A percentile compares a stretch with the other conserved stretches of the same genome.
Evolutionary conservation across 108 stramenopile genomes (phyloP).

Genomic region (Fistulifera pelliculosa): DNA sequence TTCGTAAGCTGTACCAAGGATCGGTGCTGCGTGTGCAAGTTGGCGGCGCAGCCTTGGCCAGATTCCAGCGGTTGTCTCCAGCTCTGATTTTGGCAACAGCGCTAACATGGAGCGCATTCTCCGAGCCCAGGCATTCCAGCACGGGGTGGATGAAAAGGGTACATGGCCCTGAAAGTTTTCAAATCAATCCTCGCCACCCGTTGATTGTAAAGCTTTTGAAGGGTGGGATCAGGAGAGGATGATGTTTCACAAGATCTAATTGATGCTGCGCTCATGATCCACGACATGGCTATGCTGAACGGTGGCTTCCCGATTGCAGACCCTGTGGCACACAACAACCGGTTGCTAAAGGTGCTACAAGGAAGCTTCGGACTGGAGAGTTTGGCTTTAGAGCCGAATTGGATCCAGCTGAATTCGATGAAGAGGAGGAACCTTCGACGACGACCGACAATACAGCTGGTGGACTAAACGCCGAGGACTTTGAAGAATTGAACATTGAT

Average conservation of each 20-base stretch:
- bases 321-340: constrained; percentile 69
- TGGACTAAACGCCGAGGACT: constrained; percentile 45
- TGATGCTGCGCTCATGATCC: constrained; percentile 92
- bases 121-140: constrained; percentile 92
- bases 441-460: constrained; percentile 34
- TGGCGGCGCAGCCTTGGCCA: constrained; percentile 75
- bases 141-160: constrained; percentile 47
- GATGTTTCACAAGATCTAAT: constrained; percentile 63
- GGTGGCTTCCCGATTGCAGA: constrained; percentile 91
- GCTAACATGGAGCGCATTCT: constrained; percentile 99
- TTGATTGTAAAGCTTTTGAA: constrained; percentile 88
- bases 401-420: constrained; percentile 88
- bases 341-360: constrained; percentile 84
- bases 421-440: constrained; percentile 75
- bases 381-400: constrained; percentile 77
- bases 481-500: constrained; percentile 13
- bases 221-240: constrained; percentile 44
- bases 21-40: constrained; percentile 84
- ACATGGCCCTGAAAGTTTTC: constrained; percentile 79
- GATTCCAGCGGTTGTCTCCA: constrained; percentile 89
- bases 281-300: constrained; percentile 92
- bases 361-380: constrained; percentile 66
- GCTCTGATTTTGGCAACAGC: constrained; percentile 86
- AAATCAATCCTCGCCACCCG: constrained; percentile 99
- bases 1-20: constrained; percentile 86